A percentile compares a stretch with the other conserved stretches of the same genome.
Evolutionary conservation across 2,329 filamentous ascomycete species (phyloP).

Genomic region (Alternaria alternata): DNA sequence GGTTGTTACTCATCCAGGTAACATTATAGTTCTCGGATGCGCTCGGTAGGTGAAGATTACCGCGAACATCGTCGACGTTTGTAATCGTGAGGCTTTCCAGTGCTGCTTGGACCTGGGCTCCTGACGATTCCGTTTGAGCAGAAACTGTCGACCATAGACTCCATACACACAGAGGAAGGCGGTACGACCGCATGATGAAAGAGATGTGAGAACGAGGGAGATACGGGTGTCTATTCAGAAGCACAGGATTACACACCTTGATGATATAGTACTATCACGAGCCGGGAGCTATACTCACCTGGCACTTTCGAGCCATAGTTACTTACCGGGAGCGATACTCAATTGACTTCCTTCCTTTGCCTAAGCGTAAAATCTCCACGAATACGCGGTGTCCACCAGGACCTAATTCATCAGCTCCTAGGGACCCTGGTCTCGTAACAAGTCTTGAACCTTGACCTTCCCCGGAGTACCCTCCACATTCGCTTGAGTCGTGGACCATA

Average conservation of each 20-base stretch:
- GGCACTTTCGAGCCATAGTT: neutral
- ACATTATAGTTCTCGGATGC: constrained; percentile 41
- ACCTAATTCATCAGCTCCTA: neutral
- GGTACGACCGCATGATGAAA: constrained; percentile 17
- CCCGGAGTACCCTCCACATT: constrained; percentile 5
- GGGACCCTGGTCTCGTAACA: neutral
- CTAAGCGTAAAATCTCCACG: constrained; percentile 12
- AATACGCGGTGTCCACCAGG: constrained; percentile 6
- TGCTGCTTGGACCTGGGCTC: constrained; percentile 15
- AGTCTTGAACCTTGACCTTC: neutral
- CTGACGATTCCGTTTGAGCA: constrained; percentile 4
- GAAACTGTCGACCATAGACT: constrained; percentile 11
- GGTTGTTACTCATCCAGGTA: constrained; percentile 50
- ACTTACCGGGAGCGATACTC: constrained; percentile 2
- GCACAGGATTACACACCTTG: neutral
- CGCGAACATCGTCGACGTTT: constrained; percentile 52
- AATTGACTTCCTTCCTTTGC: neutral
- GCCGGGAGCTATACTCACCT: constrained; percentile 2
- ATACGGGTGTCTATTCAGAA: neutral
- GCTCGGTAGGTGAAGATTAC: constrained; percentile 51
- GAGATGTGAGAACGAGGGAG: neutral
- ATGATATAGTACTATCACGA: constrained; percentile 3
- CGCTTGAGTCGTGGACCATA: neutral
- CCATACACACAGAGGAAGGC: constrained; percentile 12
- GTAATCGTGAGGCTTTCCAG: constrained; percentile 24